Evolutionary conservation across 257 asterid species (phyloP).

Genomic region (Mentha longifolia): DNA sequence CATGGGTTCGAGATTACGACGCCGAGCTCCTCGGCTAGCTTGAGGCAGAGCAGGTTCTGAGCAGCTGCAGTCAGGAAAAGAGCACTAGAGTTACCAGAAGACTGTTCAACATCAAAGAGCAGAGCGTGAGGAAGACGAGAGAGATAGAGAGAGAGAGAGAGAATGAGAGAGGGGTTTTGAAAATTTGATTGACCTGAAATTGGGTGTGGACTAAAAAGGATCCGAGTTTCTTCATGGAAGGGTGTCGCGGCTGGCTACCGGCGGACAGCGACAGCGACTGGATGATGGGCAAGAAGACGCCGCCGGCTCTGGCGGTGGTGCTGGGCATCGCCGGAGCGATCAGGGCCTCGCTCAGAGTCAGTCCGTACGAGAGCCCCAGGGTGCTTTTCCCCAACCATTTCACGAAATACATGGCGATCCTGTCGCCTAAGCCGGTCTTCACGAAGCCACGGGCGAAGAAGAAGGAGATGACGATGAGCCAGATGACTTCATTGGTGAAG

Average conservation of each 20-base stretch:
- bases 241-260: slow-evolving; percentile 70
- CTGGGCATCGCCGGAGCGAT: slow-evolving; percentile 98
- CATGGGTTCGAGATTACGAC: slow-evolving; percentile 68
- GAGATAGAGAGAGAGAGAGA: not conserved
- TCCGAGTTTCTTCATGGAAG: slow-evolving; percentile 76
- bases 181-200: slow-evolving; percentile 61
- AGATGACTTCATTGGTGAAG: slow-evolving; percentile 79
- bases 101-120: slow-evolving; percentile 58
- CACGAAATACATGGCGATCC: slow-evolving; percentile 86
- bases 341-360: slow-evolving; percentile 87
- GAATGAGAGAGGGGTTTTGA: not conserved
- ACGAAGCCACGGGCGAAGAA: slow-evolving; percentile 93
- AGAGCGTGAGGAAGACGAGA: slow-evolving; percentile 35
- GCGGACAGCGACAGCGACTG: slow-evolving; percentile 76
- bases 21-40: slow-evolving; percentile 83
- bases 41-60: slow-evolving; percentile 81
- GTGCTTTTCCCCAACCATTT: slow-evolving; percentile 90
- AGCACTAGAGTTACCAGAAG: slow-evolving; percentile 91
- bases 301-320: slow-evolving; percentile 93
- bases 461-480: slow-evolving; percentile 90
- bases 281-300: slow-evolving; percentile 84
- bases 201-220: slow-evolving; percentile 79
- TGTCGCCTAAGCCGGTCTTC: slow-evolving; percentile 84
- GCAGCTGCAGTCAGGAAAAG: slow-evolving; percentile 97
- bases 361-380: slow-evolving; percentile 81